Percentiles rank a stretch among this genome's conserved stretches.
These are phyloP conservation scores for Rhizopus arrhizus DNA, from an alignment of 371 early-diverging fungal genomes.

Conservation along the genomic window DNA sequence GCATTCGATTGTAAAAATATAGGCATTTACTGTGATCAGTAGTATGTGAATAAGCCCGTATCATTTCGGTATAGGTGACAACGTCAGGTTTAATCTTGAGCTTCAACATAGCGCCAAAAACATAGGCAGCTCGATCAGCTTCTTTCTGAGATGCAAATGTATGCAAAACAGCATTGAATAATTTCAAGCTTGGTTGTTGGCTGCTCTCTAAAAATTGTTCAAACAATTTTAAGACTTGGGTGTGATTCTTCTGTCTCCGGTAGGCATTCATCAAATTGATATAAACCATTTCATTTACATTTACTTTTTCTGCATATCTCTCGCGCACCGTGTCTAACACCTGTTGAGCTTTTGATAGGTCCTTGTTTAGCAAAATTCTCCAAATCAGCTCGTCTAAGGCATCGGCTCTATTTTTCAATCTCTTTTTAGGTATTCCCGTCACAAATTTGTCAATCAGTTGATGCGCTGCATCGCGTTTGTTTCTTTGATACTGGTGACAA, in stretches of 20 bases:
- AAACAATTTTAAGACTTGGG: conserved; percentile 42
- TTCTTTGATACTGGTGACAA: conserved; percentile 23
- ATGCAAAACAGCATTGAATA: conserved; percentile 53
- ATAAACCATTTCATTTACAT: conserved; percentile 31
- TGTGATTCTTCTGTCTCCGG: conserved; percentile 21
- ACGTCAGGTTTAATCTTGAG: conserved; percentile 46
- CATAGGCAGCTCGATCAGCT: conserved; percentile 34
- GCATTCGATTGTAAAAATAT: conserved; percentile 49
- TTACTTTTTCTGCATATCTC: conserved; percentile 3
- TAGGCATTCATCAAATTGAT: conserved; percentile 38
- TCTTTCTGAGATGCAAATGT: conserved; percentile 47
- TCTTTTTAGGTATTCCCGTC: conserved; percentile 18
- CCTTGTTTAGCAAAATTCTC: conserved; percentile 16
- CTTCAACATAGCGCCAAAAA: conserved; percentile 42
- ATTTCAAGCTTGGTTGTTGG: conserved; percentile 35
- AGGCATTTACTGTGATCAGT: conserved; percentile 29
- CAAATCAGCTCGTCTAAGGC: conserved; percentile 36
- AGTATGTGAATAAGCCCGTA: conserved; percentile 38
- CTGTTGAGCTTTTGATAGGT: conserved; percentile 24
- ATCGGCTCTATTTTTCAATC: conserved; percentile 22
- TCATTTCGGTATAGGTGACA: conserved; percentile 52
- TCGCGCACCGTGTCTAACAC: conserved; percentile 12
- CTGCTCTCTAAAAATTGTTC: conserved; percentile 41
- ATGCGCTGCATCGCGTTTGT: conserved; percentile 8
- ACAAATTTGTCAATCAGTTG: conserved; percentile 27